A percentile compares a stretch with the other conserved stretches of the same genome.
Evolutionary conservation across 148 eudicot genomes (phyloP).

Genomic region (Vaccinium macrocarpon): DNA sequence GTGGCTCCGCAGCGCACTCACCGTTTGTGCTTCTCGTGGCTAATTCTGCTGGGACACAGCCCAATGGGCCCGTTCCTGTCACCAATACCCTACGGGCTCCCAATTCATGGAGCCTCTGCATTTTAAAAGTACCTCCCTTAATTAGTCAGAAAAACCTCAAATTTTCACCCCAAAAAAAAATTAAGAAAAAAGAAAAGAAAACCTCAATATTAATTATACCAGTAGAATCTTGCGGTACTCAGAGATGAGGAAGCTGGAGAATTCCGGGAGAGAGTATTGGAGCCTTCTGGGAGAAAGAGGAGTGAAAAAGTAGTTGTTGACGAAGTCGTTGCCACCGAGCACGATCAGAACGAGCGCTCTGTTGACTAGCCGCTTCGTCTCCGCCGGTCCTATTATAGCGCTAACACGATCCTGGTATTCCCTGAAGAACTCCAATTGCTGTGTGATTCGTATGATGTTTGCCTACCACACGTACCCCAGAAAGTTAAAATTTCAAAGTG

Average conservation of each 20-base stretch:
- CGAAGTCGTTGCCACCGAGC: constrained; percentile 84
- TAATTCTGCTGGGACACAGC: constrained; percentile 70
- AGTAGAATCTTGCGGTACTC: constrained; percentile 57
- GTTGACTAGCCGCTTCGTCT: constrained; percentile 45
- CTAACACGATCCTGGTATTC: constrained; percentile 54
- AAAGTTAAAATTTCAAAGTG: background rate
- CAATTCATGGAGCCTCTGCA: constrained; percentile 58
- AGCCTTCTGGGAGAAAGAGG: constrained; percentile 46
- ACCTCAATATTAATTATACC: constrained; percentile 28
- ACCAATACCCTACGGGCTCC: constrained; percentile 77
- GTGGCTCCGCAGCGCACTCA: constrained; percentile 48
- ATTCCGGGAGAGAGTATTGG: constrained; percentile 47
- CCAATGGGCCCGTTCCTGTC: constrained; percentile 74
- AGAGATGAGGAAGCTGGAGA: constrained; percentile 38
- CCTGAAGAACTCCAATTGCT: constrained; percentile 45
- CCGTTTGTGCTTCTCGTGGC: constrained; percentile 49
- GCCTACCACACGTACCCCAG: constrained; percentile 28
- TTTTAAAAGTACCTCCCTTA: background rate
- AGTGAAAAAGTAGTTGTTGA: constrained; percentile 70
- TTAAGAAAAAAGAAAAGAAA: background rate
- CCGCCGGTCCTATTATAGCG: constrained; percentile 37
- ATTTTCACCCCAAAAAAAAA: too few relatives aligned
- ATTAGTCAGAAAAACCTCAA: too few relatives aligned
- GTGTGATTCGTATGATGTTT: constrained; percentile 52
- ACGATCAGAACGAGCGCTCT: constrained; percentile 49